Conservation (phyloP, 768 basidiomycete species). For the Tricholoma sp. region DNA sequence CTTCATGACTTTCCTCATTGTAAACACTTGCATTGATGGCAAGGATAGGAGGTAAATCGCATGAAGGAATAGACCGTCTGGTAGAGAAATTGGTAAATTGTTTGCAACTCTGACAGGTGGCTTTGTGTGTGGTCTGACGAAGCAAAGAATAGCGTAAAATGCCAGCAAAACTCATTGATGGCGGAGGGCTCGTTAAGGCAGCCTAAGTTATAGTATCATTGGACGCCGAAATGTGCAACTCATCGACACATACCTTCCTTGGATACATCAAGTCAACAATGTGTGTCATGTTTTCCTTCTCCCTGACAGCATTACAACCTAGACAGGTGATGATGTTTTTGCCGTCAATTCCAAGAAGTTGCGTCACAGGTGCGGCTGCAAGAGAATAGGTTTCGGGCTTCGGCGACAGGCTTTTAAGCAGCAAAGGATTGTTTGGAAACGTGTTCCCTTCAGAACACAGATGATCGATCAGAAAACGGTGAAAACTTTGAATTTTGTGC, state of each 20-base stretch:
- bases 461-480: constrained; percentile 88
- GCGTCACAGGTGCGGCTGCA: constrained; percentile 71
- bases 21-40: constrained; percentile 82
- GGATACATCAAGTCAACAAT: constrained; percentile 86
- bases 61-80: constrained; percentile 56
- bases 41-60: constrained; percentile 76
- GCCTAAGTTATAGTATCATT: constrained; percentile 17
- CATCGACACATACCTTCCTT: constrained; percentile 52
- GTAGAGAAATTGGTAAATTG: constrained; percentile 70
- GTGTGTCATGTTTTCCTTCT: constrained; percentile 78
- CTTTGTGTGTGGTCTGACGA: constrained; percentile 81
- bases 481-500: constrained; percentile 90
- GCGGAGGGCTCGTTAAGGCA: constrained; percentile 30
- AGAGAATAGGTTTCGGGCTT: constrained; percentile 19
- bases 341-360: constrained; percentile 77
- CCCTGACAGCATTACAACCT: constrained; percentile 64
- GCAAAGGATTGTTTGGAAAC: constrained; percentile 52
- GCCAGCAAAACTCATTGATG: constrained; percentile 51
- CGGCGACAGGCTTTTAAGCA: constrained; percentile 32
- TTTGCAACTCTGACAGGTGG: constrained; percentile 81
- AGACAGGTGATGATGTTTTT: constrained; percentile 72
- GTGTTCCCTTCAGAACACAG: constrained; percentile 69
- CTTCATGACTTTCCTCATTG: constrained; percentile 64
- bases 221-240: not conserved
- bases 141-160: constrained; percentile 73